These are phyloP conservation scores for Prunus kanzakura DNA, from an alignment of 306 rosid genomes.

Conservation along the genomic window DNA sequence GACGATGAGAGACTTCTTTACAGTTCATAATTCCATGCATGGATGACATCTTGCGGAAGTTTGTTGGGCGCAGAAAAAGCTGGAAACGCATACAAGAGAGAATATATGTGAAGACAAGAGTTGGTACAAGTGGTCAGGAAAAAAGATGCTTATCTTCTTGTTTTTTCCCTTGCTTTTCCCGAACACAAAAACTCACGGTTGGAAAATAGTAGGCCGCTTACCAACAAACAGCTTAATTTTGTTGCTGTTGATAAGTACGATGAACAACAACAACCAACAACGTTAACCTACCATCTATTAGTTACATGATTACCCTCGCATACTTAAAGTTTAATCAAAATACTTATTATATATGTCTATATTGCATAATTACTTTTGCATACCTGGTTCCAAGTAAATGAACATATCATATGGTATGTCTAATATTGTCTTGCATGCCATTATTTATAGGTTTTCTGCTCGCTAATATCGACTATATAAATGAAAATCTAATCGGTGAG, in stretches of 20 bases:
- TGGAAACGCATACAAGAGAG: conserved; percentile 26
- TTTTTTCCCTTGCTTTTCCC: background rate
- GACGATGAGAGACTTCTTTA: conserved; percentile 2
- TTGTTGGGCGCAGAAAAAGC: conserved; percentile 18
- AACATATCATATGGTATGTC: background rate
- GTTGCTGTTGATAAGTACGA: conserved; percentile 28
- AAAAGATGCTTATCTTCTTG: conserved; percentile 22
- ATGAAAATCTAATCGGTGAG: too few species aligned
- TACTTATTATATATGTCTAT: background rate
- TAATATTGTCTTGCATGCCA: background rate
- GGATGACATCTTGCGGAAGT: conserved; percentile 31
- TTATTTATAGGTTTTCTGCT: background rate
- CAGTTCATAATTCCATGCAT: conserved; percentile 26
- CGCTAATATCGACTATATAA: background rate
- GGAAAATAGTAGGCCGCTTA: conserved; percentile 39
- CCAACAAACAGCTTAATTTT: conserved; percentile 59
- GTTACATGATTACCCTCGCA: conserved; percentile 13
- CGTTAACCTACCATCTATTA: background rate
- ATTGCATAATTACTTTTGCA: background rate
- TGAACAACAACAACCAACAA: conserved; percentile 37
- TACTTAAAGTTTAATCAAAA: conserved; percentile 1
- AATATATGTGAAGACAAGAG: conserved; percentile 35
- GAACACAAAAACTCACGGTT: conserved; percentile 21
- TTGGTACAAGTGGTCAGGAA: conserved; percentile 25
- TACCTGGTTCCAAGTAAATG: background rate